Conservation (phyloP, 2,329 filamentous ascomycete species). For the Cladosporium sp. region DNA sequence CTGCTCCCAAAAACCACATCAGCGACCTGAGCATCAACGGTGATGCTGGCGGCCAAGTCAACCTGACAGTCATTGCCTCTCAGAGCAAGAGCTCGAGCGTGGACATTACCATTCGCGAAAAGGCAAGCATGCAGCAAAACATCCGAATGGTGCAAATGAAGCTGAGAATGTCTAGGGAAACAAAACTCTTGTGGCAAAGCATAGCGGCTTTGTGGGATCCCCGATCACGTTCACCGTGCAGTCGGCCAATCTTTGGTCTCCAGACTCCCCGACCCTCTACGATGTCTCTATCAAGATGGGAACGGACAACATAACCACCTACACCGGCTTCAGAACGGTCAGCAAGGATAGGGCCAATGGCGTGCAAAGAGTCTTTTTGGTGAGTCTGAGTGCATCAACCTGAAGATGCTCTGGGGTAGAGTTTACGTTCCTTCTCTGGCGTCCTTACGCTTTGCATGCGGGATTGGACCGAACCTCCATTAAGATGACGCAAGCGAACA, state of each 20-base stretch:
- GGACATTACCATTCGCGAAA: conserved; percentile 14
- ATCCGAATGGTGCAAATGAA: no score
- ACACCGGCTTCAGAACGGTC: conserved; percentile 64
- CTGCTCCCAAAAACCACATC: conserved; percentile 53
- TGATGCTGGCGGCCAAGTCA: conserved; percentile 47
- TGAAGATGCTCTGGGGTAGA: no score
- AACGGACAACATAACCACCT: conserved; percentile 53
- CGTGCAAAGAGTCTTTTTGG: conserved; percentile 49
- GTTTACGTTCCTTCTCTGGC: no score
- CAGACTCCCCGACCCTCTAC: conserved; percentile 57
- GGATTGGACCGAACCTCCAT: no score
- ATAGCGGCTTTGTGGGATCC: conserved; percentile 42
- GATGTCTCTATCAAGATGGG: conserved; percentile 53
- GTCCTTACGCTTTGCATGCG: no score
- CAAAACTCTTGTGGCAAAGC: conserved; percentile 33
- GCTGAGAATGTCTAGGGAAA: no score
- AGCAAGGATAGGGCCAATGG: conserved; percentile 51
- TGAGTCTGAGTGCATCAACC: not conserved
- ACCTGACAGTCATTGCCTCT: conserved; percentile 18
- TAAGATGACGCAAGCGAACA: not conserved
- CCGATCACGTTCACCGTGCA: conserved; percentile 51
- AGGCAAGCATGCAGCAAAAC: not conserved
- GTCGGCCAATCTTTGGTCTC: conserved; percentile 58
- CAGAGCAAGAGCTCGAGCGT: conserved; percentile 11
- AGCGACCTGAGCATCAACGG: conserved; percentile 55